phyloP scores from a whole-genome alignment of 1,284 basidiomycete genomes.

The Ustilago crameri region DNA sequence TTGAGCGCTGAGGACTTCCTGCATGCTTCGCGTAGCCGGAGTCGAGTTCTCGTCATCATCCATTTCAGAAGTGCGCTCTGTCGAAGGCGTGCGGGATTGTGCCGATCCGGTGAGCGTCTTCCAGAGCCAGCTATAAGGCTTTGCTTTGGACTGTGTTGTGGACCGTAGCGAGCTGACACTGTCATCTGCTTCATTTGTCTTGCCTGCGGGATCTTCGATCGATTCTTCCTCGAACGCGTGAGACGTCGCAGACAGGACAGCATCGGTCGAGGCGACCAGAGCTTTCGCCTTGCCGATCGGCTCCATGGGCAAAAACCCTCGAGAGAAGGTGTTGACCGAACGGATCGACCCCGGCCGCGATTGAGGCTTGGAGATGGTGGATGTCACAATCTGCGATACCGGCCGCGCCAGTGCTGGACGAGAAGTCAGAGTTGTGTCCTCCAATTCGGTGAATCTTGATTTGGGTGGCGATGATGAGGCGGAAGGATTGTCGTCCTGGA shows the following conservation, averaged over 20 bases:
- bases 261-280: slow-evolving; percentile 50
- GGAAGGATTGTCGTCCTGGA: slow-evolving; percentile 23
- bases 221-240: slow-evolving; percentile 27
- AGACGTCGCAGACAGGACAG: slow-evolving; percentile 42
- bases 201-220: neutral
- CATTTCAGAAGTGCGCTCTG: slow-evolving; percentile 3
- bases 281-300: slow-evolving; percentile 60
- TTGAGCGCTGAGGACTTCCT: slow-evolving; percentile 50
- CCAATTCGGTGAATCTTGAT: slow-evolving; percentile 21
- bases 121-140: slow-evolving; percentile 56
- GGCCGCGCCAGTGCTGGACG: slow-evolving; percentile 25
- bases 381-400: slow-evolving; percentile 37
- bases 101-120: slow-evolving; percentile 43
- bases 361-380: slow-evolving; percentile 10
- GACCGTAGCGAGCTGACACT: slow-evolving; percentile 24
- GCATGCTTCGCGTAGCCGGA: slow-evolving; percentile 54
- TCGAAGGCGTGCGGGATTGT: slow-evolving; percentile 7
- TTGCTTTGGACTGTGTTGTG: slow-evolving; percentile 13
- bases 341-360: slow-evolving; percentile 52
- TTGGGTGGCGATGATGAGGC: slow-evolving; percentile 20
- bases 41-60: slow-evolving; percentile 32
- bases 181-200: slow-evolving; percentile 23
- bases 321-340: slow-evolving; percentile 50
- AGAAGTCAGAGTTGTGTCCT: slow-evolving; percentile 9
- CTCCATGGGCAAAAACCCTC: slow-evolving; percentile 50